These are phyloP conservation scores for Sugiyamaella japonica DNA, from an alignment of 1,139 yeast genomes.

Conservation along the genomic window DNA sequence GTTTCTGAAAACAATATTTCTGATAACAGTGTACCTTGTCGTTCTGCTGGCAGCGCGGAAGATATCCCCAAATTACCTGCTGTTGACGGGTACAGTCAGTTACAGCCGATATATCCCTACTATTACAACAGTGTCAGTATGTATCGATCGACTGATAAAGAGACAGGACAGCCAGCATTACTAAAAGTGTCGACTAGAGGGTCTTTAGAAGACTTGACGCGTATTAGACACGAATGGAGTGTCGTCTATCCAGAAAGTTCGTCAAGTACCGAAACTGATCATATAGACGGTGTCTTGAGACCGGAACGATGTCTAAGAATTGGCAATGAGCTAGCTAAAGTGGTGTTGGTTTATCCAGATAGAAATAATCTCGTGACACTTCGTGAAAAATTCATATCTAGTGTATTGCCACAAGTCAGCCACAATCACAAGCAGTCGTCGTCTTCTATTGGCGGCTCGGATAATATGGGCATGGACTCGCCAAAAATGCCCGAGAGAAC, in stretches of 20 bases:
- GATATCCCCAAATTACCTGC: slow-evolving; percentile 18
- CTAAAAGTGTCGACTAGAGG: slow-evolving; percentile 32
- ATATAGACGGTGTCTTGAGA: slow-evolving; percentile 31
- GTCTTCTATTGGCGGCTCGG: neutral
- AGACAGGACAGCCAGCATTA: slow-evolving; percentile 29
- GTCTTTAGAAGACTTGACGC: slow-evolving; percentile 33
- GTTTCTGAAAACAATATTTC: neutral
- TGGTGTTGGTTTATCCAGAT: slow-evolving; percentile 32
- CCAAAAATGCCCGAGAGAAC: slow-evolving; percentile 17
- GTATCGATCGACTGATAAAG: slow-evolving; percentile 29
- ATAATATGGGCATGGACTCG: neutral
- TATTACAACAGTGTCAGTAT: slow-evolving; percentile 32
- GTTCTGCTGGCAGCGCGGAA: slow-evolving; percentile 10
- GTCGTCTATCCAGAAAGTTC: slow-evolving; percentile 28
- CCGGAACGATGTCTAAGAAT: slow-evolving; percentile 30
- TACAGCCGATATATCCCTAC: slow-evolving; percentile 33
- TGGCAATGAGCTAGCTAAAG: slow-evolving; percentile 26
- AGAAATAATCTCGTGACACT: slow-evolving; percentile 28
- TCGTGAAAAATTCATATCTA: slow-evolving; percentile 29
- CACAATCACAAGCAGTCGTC: slow-evolving; percentile 3
- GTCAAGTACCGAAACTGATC: slow-evolving; percentile 21
- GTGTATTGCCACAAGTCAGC: slow-evolving; percentile 16
- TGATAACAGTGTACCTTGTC: neutral
- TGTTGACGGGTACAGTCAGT: slow-evolving; percentile 29
- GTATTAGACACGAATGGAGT: slow-evolving; percentile 37